Base-by-base conservation (phyloP, 1,284 basidiomycete genomes). In the Cryptococcus sp. region DNA sequence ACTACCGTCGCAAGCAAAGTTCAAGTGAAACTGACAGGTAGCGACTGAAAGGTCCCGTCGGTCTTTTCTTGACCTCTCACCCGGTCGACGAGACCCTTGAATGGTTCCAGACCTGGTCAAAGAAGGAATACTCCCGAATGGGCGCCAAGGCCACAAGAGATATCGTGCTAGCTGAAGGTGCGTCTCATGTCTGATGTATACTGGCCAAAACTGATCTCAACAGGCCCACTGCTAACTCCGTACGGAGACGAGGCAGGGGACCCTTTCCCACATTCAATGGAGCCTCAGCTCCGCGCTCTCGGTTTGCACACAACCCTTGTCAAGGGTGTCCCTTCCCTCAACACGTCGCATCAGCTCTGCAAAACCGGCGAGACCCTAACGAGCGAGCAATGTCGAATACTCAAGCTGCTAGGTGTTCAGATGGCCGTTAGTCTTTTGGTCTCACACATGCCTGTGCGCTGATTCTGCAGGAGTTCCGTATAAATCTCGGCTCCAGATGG, bases 181-280 rank as follows among this genome's bases (percentile, higher is more conserved):
- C 53, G 75, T 60, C 31, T 18, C 42, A 19, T 46, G 4, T 28
- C 28, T 11, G 14, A n/a, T 28, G 5, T 11, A 28, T 23, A 13
- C 24, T 16, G 18, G 10, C 2, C 46, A 14, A 24, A 10, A 19
- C 50, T 48, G 24, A 48, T 36, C 16, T 16, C 10, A 28, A 11
- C 54, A 75, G 78, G 79, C 21, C 78, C 79, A 3, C 70, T 80
- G 36, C 67, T 78, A 42, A 76, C 78, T 13, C 72, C 70, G 36
- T 74, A 72, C 61, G 84, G 67, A 13, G 83, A 85, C 61, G 85
- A 85, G 2, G 85, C 88, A 63, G 77, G 75, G 36, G 80, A 80
- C 54, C 86, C 91, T 1, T 92, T 98, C 72, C 91, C 94, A 24
- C 92, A 97, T 75, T 91, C 90, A 62, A 89, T 98, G 77, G 94